Conservation (phyloP, 169 alveolate species). For the Cryptosporidium ryanae region DNA sequence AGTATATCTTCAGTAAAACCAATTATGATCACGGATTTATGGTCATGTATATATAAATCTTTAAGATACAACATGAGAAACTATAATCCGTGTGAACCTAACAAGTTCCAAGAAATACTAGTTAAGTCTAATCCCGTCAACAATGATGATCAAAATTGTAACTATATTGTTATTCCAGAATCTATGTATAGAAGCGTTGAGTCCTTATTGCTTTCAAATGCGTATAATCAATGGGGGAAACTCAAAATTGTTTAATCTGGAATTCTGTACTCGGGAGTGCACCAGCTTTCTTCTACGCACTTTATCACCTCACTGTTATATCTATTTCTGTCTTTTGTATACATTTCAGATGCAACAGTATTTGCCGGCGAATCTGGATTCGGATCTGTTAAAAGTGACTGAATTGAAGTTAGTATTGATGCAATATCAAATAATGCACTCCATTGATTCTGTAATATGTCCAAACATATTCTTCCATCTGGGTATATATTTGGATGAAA, state of each 20-base stretch:
- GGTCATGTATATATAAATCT: slow-evolving; percentile 71
- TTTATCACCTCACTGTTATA: slow-evolving; percentile 91
- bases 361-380: slow-evolving; percentile 98
- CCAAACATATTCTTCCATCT: slow-evolving; percentile 95
- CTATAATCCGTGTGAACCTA: slow-evolving; percentile 37
- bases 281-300: slow-evolving; percentile 86
- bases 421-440: slow-evolving; percentile 96
- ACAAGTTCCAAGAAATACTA: slow-evolving; percentile 22
- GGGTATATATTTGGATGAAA: slow-evolving; percentile 92
- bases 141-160: slow-evolving; percentile 9
- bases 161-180: slow-evolving; percentile 59
- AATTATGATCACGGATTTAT: slow-evolving; percentile 50
- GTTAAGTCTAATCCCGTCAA: slow-evolving; percentile 11
- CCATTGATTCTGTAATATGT: slow-evolving; percentile 95
- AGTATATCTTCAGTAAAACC: slow-evolving; percentile 53
- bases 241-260: slow-evolving; percentile 6
- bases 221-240: slow-evolving; percentile 67
- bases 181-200: slow-evolving; percentile 62
- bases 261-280: slow-evolving; percentile 16
- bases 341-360: slow-evolving; percentile 96
- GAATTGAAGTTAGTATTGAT: slow-evolving; percentile 95
- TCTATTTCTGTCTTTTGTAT: slow-evolving; percentile 90
- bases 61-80: slow-evolving; percentile 33
- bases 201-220: slow-evolving; percentile 69
- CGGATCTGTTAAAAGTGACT: slow-evolving; percentile 96